phyloP scores from a whole-genome alignment of 352 stramenopile species.

The Pythium utonaiense region DNA sequence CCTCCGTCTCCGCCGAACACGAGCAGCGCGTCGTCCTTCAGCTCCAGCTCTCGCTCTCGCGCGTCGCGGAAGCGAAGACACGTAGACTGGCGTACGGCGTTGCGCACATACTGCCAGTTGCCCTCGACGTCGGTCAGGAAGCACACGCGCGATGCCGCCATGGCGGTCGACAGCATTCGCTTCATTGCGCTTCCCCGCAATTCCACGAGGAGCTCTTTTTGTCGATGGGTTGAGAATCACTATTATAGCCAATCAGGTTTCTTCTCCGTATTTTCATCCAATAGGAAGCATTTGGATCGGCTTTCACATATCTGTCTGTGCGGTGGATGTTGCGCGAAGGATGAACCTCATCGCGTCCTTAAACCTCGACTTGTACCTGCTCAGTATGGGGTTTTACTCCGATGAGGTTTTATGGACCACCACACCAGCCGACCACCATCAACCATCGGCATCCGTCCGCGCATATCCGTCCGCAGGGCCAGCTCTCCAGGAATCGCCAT shows the following conservation, averaged over 20 bases:
- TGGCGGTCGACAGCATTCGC: constrained; percentile 4
- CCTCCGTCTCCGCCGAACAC: constrained; percentile 90
- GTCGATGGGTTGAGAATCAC: not conserved
- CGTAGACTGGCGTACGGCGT: constrained; percentile 53
- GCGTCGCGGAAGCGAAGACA: constrained; percentile 48
- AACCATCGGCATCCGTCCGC: constrained; percentile 4
- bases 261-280: not conserved
- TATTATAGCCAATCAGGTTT: constrained; percentile 9
- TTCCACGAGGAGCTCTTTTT: not conserved
- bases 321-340: constrained; percentile 7
- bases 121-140: constrained; percentile 80
- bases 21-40: constrained; percentile 71
- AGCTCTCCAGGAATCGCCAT: constrained; percentile 10
- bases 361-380: not conserved
- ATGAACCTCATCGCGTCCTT: not conserved
- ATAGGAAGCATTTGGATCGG: not conserved
- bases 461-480: not conserved
- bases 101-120: constrained; percentile 76
- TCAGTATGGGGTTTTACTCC: not conserved
- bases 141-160: constrained; percentile 39
- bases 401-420: constrained; percentile 20
- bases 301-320: not conserved
- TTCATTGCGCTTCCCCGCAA: constrained; percentile 14
- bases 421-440: constrained; percentile 7
- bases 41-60: constrained; percentile 41